Percentiles rank a stretch among this genome's conserved stretches.
Evolutionary conservation across 2,329 filamentous ascomycete species (phyloP).

Genomic region (Fusarium nodosum): DNA sequence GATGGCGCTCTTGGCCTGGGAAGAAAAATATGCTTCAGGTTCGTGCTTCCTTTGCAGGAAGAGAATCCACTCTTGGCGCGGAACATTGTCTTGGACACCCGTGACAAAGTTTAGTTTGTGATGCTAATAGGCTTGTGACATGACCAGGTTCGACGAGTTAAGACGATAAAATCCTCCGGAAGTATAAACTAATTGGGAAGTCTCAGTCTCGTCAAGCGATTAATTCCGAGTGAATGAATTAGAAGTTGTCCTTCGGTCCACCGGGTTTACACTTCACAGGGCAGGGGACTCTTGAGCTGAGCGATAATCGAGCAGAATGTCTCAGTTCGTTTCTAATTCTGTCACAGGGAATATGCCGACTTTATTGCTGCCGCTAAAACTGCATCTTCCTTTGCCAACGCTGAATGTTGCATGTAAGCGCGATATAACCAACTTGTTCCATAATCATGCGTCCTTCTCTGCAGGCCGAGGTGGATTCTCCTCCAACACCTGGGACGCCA

Average conservation of each 20-base stretch:
- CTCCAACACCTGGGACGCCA: constrained; percentile 1
- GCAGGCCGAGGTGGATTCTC: neutral
- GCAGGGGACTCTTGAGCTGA: constrained; percentile 11
- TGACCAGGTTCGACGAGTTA: neutral
- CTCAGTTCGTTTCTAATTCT: neutral
- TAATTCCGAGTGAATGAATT: constrained; percentile 24
- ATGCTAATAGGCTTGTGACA: neutral
- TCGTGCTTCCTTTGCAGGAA: neutral
- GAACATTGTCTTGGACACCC: neutral
- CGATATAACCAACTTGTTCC: constrained; percentile 24
- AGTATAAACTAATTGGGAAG: constrained; percentile 1
- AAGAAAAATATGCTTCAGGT: neutral
- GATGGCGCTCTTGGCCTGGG: neutral
- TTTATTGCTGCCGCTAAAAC: neutral
- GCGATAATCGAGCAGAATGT: constrained; percentile 11
- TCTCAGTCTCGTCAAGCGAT: constrained; percentile 15
- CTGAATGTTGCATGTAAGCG: constrained; percentile 9
- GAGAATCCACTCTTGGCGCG: constrained; percentile 4
- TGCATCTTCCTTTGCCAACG: neutral
- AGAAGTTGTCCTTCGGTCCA: constrained; percentile 5
- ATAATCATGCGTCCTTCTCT: constrained; percentile 16
- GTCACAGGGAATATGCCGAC: constrained; percentile 13
- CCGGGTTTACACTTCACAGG: constrained; percentile 5
- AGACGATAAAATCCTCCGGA: constrained; percentile 2
- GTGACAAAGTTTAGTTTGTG: neutral